Evolutionary conservation across 2,329 filamentous ascomycete genomes (phyloP), one percentile per base, ranked within the genome.

Genomic region (Claviceps digitariae): DNA sequence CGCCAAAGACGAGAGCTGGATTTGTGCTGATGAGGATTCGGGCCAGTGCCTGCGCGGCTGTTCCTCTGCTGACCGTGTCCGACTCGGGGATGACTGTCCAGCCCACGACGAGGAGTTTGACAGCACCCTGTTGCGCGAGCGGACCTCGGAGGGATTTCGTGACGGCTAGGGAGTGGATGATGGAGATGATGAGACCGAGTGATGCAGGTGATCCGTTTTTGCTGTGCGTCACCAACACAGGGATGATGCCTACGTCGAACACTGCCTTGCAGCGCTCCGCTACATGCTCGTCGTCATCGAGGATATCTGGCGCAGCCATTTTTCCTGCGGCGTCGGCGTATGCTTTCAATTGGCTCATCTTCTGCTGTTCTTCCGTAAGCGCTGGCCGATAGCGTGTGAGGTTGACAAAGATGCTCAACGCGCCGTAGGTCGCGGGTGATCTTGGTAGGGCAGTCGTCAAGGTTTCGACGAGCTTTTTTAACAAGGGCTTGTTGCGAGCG

Each of bases 51-150:
- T 90, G 93, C 1, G 86, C 87, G 13, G 87, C 83, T 44, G 76
- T 80, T 25, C 81, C 76, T 57, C 74, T 77, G 1, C 71, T 63
- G 34, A 64, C 63, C 10, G 64, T 58, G 46, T 77, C 76, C 1
- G 74, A 70, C 31, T 79, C 73, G 1, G 79, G 74, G 3, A 88
- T 74, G n/a, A 74, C 72, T 13, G 77, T 74, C 76, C 82, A 83
- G 52, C 84, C 78, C 15, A 84, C 79, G 27, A 97, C 77, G 23
- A 97, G 76, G 1, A 96, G 78, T 61, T 86, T 93, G 20, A 96
- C 80, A 2, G 87, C 89, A n/a, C 93, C 93, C 74, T 97, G 90
- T 64, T 97, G 93, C 3, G 90, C 87, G 58, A 98, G 82, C 49
- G 81, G 77, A 0, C 89, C 87, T 12, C 93, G 82, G 54, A 89